phyloP scores from a whole-genome alignment of 306 rosid genomes.

The Argentina anserina region DNA sequence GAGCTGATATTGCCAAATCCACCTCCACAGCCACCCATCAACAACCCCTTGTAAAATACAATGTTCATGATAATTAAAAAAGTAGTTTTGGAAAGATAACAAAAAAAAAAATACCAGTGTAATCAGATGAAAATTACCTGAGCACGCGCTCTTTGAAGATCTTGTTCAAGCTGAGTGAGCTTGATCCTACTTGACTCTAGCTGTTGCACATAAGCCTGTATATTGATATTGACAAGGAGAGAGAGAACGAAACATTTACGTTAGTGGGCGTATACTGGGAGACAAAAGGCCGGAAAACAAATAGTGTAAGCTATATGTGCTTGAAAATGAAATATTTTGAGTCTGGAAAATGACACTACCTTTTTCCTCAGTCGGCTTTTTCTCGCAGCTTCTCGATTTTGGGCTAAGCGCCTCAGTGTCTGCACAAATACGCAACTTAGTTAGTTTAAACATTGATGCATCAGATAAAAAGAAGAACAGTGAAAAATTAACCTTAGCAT shows the following conservation, averaged over 20 bases:
- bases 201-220: slow-evolving; percentile 92
- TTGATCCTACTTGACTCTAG: slow-evolving; percentile 80
- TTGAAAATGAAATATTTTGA: neutral
- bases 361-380: slow-evolving; percentile 93
- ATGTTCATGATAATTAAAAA: neutral
- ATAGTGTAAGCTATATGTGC: neutral
- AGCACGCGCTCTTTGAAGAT: slow-evolving; percentile 83
- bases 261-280: neutral
- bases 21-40: slow-evolving; percentile 59
- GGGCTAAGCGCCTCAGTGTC: slow-evolving; percentile 94
- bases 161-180: slow-evolving; percentile 81
- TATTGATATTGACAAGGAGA: neutral
- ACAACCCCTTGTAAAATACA: slow-evolving; percentile 49
- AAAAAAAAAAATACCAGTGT: neutral
- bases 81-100: neutral
- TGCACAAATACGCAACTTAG: slow-evolving; percentile 16
- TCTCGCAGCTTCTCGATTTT: slow-evolving; percentile 94
- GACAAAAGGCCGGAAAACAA: neutral
- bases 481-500: slow-evolving; percentile 66
- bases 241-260: neutral
- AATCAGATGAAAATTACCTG: slow-evolving; percentile 42
- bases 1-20: slow-evolving; percentile 69
- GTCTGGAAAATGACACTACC: slow-evolving; percentile 41
- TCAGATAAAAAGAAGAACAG: neutral
- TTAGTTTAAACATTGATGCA: neutral